A percentile compares a stretch with the other conserved stretches of the same genome.
Evolutionary conservation across 2,329 filamentous ascomycete species (phyloP).

Genomic region (Neocatenulostroma microsporum): DNA sequence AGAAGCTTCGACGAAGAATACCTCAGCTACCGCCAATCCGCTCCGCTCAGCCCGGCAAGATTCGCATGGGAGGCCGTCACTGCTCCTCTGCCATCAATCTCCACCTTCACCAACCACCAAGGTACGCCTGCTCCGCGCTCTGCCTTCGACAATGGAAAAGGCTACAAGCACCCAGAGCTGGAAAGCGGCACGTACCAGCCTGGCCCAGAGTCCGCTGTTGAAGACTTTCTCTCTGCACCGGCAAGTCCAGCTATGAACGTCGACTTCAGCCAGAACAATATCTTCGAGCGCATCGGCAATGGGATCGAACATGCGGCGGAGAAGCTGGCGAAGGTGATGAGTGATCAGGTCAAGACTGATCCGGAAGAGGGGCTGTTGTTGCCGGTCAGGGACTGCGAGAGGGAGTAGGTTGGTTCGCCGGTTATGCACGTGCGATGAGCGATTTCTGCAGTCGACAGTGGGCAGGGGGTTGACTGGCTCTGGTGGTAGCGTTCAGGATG

Average conservation of each 20-base stretch:
- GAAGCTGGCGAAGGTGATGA: conserved; percentile 14
- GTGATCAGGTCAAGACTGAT: conserved; percentile 15
- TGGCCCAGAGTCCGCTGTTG: not conserved
- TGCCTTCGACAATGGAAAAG: too few species aligned
- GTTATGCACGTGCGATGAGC: too few species aligned
- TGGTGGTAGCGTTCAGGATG: too few species aligned
- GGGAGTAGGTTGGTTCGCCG: too few species aligned
- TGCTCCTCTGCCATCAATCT: conserved; percentile 8
- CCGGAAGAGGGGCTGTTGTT: conserved; percentile 22
- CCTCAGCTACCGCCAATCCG: not conserved
- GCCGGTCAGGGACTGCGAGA: conserved; percentile 16
- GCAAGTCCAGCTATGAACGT: not conserved
- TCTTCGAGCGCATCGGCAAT: conserved; percentile 15
- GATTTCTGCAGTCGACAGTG: too few species aligned
- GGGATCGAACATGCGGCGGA: conserved; percentile 16
- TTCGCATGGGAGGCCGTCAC: conserved; percentile 8
- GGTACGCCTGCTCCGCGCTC: too few species aligned
- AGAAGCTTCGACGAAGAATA: conserved; percentile 9
- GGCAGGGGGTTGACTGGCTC: too few species aligned
- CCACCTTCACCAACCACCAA: too few species aligned
- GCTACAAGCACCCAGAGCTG: not conserved
- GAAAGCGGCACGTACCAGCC: not conserved
- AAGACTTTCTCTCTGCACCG: not conserved
- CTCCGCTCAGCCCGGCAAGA: conserved; percentile 2
- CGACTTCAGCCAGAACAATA: not conserved